These are phyloP conservation scores for Cronartium quercuum DNA, from an alignment of 1,284 basidiomycete genomes.

Conservation along the genomic window DNA sequence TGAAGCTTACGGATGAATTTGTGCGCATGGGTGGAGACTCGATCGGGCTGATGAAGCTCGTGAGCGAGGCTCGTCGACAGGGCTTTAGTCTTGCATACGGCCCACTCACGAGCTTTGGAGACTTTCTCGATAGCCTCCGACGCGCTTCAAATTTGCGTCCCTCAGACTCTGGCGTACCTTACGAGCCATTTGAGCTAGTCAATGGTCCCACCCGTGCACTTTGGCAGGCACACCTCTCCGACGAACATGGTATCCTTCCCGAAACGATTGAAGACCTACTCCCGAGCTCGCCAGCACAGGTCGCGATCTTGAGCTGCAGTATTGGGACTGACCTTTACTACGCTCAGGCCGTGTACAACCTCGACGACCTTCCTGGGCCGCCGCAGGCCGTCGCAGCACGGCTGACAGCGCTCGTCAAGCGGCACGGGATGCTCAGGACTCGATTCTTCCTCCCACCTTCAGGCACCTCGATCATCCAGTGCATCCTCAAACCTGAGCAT, in stretches of 20 bases:
- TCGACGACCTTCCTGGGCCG: too few relatives aligned
- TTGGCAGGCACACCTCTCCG: constrained; percentile 1
- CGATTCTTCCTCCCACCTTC: constrained; percentile 41
- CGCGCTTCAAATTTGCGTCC: too few relatives aligned
- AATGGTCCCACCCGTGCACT: not conserved
- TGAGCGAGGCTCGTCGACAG: constrained; percentile 29
- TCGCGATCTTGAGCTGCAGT: constrained; percentile 42
- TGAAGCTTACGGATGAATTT: constrained; percentile 42
- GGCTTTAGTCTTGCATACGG: too few relatives aligned
- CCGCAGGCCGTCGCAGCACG: not conserved
- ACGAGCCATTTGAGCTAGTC: constrained; percentile 23
- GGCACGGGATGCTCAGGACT: constrained; percentile 41
- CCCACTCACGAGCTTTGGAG: constrained; percentile 39
- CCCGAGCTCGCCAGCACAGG: constrained; percentile 43
- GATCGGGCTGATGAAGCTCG: constrained; percentile 44
- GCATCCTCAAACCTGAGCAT: constrained; percentile 39
- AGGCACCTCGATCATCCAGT: constrained; percentile 32
- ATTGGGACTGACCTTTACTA: constrained; percentile 43
- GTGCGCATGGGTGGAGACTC: constrained; percentile 44
- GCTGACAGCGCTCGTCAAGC: constrained; percentile 25
- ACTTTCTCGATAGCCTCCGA: constrained; percentile 39
- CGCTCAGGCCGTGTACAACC: constrained; percentile 43
- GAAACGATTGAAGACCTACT: constrained; percentile 41
- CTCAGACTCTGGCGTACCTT: constrained; percentile 8
- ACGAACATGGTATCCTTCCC: constrained; percentile 7